Percentiles rank a stretch among this genome's conserved stretches.
These are phyloP conservation scores for Jatropha curcas DNA, from an alignment of 345 rosid species.

Conservation along the genomic window DNA sequence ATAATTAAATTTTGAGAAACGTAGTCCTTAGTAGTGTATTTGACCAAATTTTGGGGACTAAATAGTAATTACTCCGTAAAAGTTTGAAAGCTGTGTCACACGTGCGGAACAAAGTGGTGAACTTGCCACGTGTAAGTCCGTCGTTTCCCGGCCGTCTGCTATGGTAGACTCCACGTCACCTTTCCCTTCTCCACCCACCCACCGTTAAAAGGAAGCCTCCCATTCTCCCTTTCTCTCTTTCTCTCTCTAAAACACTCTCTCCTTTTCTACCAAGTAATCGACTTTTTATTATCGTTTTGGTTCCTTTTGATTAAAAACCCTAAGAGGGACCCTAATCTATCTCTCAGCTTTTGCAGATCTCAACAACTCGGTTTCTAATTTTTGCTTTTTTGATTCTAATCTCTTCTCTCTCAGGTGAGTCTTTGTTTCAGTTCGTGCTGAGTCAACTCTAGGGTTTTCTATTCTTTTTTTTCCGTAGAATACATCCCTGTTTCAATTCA, in stretches of 20 bases:
- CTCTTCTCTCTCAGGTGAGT: slow-evolving; percentile 38
- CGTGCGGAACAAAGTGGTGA: neutral
- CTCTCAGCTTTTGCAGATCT: slow-evolving; percentile 33
- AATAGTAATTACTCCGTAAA: too few species aligned
- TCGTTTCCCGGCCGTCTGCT: slow-evolving; percentile 25
- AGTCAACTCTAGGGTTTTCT: slow-evolving; percentile 47
- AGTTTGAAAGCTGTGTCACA: neutral
- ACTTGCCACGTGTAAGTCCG: slow-evolving; percentile 27
- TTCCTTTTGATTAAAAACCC: slow-evolving; percentile 16
- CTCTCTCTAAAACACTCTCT: slow-evolving; percentile 21
- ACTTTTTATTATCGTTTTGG: slow-evolving; percentile 2
- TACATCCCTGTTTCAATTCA: neutral
- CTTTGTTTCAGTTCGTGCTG: slow-evolving; percentile 14
- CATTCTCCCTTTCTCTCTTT: neutral
- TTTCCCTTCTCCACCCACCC: neutral
- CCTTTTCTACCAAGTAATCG: slow-evolving; percentile 26
- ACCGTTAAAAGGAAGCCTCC: slow-evolving; percentile 37
- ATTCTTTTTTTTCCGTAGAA: neutral
- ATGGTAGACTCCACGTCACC: slow-evolving; percentile 38
- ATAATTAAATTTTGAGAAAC: too few species aligned
- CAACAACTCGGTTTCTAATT: neutral
- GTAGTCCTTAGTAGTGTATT: too few species aligned
- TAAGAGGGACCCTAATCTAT: neutral
- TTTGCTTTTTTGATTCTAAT: neutral
- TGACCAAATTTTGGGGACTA: too few species aligned